A percentile compares a stretch with the other conserved stretches of the same genome.
Evolutionary conservation across 108 stramenopile species (phyloP).

Genomic region (Cyclotella choctawhatcheeana): DNA sequence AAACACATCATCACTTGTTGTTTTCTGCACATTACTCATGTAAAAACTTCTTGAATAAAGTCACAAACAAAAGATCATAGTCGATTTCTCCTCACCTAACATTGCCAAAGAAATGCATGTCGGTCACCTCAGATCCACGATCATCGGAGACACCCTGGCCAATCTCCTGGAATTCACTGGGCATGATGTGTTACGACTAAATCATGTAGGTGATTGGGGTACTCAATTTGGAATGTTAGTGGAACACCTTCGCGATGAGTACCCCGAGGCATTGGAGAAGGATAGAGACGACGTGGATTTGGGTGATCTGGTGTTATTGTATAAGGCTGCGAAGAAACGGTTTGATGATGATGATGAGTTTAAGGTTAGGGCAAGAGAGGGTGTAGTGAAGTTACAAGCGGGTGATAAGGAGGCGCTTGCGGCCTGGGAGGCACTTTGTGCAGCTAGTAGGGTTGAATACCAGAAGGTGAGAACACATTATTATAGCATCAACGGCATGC

Average conservation of each 20-base stretch:
- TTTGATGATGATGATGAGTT: constrained; percentile 92
- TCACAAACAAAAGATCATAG: constrained; percentile 79
- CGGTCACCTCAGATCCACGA: constrained; percentile 97
- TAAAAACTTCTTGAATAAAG: constrained; percentile 7
- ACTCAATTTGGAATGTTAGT: constrained; percentile 99
- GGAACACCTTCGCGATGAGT: constrained; percentile 95
- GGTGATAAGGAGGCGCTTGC: constrained; percentile 89
- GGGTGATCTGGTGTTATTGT: constrained; percentile 92
- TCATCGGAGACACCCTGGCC: constrained; percentile 96
- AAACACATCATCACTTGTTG: background rate
- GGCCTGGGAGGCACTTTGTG: constrained; percentile 93
- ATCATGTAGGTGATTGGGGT: constrained; percentile 99
- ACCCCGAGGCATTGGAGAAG: constrained; percentile 83
- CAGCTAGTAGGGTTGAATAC: constrained; percentile 80
- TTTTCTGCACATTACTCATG: background rate
- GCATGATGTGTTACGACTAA: constrained; percentile 92
- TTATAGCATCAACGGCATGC: background rate
- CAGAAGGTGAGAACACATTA: constrained; percentile 60
- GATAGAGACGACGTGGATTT: constrained; percentile 77
- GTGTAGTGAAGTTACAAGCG: constrained; percentile 96
- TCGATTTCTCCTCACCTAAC: constrained; percentile 98
- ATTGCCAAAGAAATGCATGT: constrained; percentile 99
- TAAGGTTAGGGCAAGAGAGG: constrained; percentile 84
- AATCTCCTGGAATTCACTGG: constrained; percentile 92
- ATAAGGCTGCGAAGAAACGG: constrained; percentile 96